Conservation (phyloP, 2,329 filamentous ascomycete genomes). For the Cercospora sojina region DNA sequence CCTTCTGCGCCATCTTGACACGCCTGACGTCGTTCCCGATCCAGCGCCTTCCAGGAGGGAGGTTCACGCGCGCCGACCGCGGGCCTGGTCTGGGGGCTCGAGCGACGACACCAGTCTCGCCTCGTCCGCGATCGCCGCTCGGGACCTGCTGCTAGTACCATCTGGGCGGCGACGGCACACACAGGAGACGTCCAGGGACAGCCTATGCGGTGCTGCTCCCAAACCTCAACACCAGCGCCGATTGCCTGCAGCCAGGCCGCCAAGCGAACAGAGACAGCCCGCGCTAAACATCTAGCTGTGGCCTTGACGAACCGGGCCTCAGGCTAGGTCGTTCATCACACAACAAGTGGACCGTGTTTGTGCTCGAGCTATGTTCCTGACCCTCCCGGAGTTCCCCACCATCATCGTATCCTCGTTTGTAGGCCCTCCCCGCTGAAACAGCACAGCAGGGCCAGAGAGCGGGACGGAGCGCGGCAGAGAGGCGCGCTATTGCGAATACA, state of each 20-base stretch:
- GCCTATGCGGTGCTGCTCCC: background rate
- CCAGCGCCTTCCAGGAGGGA: constrained; percentile 1
- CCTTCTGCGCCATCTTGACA: background rate
- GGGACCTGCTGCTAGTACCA: background rate
- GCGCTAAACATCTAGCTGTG: background rate
- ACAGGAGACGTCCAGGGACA: background rate
- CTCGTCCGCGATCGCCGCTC: background rate
- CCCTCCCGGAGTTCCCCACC: background rate
- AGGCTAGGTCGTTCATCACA: background rate
- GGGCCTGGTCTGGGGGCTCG: constrained; percentile 4
- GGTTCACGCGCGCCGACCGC: constrained; percentile 2
- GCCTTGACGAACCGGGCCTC: background rate
- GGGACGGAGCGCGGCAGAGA: background rate
- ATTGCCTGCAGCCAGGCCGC: background rate
- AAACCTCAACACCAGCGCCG: background rate
- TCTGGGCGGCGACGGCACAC: background rate
- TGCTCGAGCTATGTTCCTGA: background rate
- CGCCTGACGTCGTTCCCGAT: background rate
- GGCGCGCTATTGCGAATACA: background rate
- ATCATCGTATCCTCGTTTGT: background rate
- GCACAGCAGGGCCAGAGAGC: background rate
- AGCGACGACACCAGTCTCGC: background rate
- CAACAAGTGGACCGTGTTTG: background rate
- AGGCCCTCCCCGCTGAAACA: background rate
- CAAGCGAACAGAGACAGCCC: background rate